These are phyloP conservation scores for Penicillium goetzii DNA, from an alignment of 495 filamentous ascomycete genomes.

Conservation along the genomic window DNA sequence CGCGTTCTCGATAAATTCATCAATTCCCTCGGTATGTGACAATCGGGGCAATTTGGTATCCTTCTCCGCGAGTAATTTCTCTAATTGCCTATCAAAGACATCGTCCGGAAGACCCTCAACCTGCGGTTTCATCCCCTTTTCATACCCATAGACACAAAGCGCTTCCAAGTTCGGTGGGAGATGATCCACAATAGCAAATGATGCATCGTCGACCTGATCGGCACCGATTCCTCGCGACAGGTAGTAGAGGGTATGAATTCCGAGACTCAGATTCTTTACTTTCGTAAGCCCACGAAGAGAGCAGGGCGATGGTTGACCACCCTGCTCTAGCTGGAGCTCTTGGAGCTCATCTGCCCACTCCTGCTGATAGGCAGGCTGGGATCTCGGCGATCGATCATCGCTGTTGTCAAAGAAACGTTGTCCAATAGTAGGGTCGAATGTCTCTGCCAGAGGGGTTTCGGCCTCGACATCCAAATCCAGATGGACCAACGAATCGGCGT, in stretches of 20 bases:
- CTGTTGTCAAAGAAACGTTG: background rate
- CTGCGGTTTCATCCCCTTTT: constrained; percentile 3
- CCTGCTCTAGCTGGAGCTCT: background rate
- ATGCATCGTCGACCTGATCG: background rate
- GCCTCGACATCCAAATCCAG: constrained; percentile 1
- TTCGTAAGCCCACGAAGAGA: constrained; percentile 5
- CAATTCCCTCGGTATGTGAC: background rate
- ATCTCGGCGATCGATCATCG: background rate
- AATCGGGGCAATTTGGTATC: background rate
- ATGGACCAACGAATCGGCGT: constrained; percentile 1
- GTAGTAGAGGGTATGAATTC: background rate
- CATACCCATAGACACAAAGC: background rate
- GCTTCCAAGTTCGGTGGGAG: background rate
- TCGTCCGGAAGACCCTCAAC: background rate
- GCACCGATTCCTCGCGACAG: background rate
- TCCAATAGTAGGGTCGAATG: background rate
- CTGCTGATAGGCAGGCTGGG: background rate
- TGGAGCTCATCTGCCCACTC: background rate
- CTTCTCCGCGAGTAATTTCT: background rate
- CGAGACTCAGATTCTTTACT: background rate
- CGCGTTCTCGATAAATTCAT: constrained; percentile 1
- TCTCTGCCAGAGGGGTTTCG: background rate
- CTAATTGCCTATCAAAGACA: background rate
- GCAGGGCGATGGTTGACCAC: background rate
- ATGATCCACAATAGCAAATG: constrained; percentile 6